A percentile compares a stretch with the other conserved stretches of the same genome.
phyloP scores from a whole-genome alignment of 345 rosid species.

The Sapria himalayana region DNA sequence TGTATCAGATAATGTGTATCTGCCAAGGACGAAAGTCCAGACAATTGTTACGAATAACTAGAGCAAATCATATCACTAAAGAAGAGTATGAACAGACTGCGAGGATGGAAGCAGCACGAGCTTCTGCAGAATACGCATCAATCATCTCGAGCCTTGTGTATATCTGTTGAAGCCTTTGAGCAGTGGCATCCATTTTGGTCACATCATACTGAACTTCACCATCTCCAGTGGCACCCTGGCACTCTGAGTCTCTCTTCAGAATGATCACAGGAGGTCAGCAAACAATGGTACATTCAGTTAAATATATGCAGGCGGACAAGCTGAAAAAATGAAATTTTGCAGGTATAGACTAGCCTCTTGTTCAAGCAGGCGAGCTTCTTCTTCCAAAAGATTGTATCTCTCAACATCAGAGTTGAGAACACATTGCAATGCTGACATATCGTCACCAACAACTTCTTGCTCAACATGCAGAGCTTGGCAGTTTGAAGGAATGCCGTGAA shows the following conservation, averaged over 20 bases:
- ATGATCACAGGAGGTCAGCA: slow-evolving; percentile 9
- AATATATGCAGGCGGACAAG: background rate
- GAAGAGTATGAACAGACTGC: slow-evolving; percentile 56
- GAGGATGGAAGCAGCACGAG: slow-evolving; percentile 93
- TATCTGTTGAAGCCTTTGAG: slow-evolving; percentile 59
- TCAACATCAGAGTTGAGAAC: slow-evolving; percentile 83
- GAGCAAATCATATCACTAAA: too few relatives aligned
- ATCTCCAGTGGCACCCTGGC: slow-evolving; percentile 27
- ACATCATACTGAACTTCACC: slow-evolving; percentile 22
- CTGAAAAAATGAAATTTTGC: slow-evolving; percentile 5
- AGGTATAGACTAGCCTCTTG: slow-evolving; percentile 31
- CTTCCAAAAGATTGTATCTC: slow-evolving; percentile 66
- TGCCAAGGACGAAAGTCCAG: too few relatives aligned
- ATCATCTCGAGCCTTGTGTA: slow-evolving; percentile 87
- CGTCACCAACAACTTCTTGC: slow-evolving; percentile 95
- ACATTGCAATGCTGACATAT: slow-evolving; percentile 73
- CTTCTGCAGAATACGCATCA: slow-evolving; percentile 87
- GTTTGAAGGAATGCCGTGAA: slow-evolving; percentile 82
- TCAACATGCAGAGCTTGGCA: slow-evolving; percentile 97
- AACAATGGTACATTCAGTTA: background rate
- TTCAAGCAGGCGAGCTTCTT: slow-evolving; percentile 48
- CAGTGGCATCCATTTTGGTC: slow-evolving; percentile 48
- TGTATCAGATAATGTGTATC: too few relatives aligned
- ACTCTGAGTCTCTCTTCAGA: slow-evolving; percentile 52
- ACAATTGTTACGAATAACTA: too few relatives aligned